Base-by-base conservation (phyloP, 2,329 filamentous ascomycete species). In the Fusarium sp. region DNA sequence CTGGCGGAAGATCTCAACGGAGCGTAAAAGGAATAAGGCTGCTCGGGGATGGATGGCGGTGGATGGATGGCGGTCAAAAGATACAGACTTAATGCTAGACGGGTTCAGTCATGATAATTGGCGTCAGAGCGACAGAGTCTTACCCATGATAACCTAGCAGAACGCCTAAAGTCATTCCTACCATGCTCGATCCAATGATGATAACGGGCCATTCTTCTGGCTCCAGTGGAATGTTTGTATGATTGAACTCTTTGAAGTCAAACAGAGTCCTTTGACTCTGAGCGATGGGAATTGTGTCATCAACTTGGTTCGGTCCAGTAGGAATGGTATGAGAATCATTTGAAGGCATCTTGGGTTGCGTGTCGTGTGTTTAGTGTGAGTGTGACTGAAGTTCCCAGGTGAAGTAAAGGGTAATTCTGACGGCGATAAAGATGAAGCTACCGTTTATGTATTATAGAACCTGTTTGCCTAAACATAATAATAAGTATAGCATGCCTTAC, bases 351-450 rank as follows among this genome's bases (percentile, higher is more conserved):
- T 18, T 49, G 13, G 13, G 46, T 8, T 21, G 3, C 9, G 28
- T 32, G 3, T 49, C 7, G 21, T 10, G 9, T n/a, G 3, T n/a
- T n/a, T n/a, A n/a, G n/a, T n/a, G n/a, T n/a, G n/a, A n/a, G n/a
- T n/a, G n/a, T n/a, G n/a, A n/a, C n/a, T n/a, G n/a, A n/a, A n/a
- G n/a, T n/a, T n/a, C n/a, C n/a, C n/a, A n/a, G n/a, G n/a, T n/a
- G n/a, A n/a, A n/a, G n/a, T n/a, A n/a, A n/a, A n/a, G n/a, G n/a
- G n/a, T n/a, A 15, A 13, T 46, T 0, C 5, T 9, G 18, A 3
- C 8, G 1, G n/a, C 2, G 6, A 23, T 10, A 2, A 5, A 10
- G 8, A 10, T 2, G 9, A 16, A n/a, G n/a, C n/a, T n/a, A n/a
- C n/a, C n/a, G n/a, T n/a, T n/a, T n/a, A n/a, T n/a, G n/a, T n/a